Conservation (phyloP, 371 early-diverging fungal species). For the Mortierella sp. region DNA sequence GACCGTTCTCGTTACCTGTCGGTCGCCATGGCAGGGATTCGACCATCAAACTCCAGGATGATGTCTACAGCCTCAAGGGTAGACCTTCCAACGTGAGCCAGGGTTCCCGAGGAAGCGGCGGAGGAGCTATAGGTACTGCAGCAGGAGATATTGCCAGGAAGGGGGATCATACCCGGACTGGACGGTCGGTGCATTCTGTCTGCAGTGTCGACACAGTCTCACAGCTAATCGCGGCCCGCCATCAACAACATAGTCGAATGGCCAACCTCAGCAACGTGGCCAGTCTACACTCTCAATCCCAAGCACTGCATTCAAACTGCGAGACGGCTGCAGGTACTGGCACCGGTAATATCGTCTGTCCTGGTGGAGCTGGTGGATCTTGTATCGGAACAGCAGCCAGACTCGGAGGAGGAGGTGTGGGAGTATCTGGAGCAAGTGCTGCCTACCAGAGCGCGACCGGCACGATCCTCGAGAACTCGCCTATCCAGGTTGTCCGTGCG, state of each 20-base stretch:
- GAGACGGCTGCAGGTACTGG: slow-evolving; percentile 12
- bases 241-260: slow-evolving; percentile 37
- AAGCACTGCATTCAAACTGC: slow-evolving; percentile 11
- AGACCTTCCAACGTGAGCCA: slow-evolving; percentile 25
- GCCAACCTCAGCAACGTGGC: slow-evolving; percentile 30
- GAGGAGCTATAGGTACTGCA: neutral
- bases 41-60: slow-evolving; percentile 8
- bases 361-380: neutral
- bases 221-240: slow-evolving; percentile 44
- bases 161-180: slow-evolving; percentile 1
- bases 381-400: neutral
- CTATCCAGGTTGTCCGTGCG: slow-evolving; percentile 78
- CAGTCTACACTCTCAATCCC: slow-evolving; percentile 28
- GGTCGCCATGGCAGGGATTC: slow-evolving; percentile 3
- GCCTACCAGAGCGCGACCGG: neutral
- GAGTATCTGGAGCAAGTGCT: slow-evolving; percentile 4
- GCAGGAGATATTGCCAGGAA: neutral
- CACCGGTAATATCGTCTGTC: neutral
- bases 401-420: neutral
- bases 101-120: slow-evolving; percentile 13
- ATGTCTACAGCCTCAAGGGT: slow-evolving; percentile 19
- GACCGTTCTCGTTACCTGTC: neutral
- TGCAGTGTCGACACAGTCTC: slow-evolving; percentile 46
- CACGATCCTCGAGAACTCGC: slow-evolving; percentile 69
- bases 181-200: slow-evolving; percentile 41